Conservation (phyloP, 441 rosid species). For the Adansonia madagascariensis region DNA sequence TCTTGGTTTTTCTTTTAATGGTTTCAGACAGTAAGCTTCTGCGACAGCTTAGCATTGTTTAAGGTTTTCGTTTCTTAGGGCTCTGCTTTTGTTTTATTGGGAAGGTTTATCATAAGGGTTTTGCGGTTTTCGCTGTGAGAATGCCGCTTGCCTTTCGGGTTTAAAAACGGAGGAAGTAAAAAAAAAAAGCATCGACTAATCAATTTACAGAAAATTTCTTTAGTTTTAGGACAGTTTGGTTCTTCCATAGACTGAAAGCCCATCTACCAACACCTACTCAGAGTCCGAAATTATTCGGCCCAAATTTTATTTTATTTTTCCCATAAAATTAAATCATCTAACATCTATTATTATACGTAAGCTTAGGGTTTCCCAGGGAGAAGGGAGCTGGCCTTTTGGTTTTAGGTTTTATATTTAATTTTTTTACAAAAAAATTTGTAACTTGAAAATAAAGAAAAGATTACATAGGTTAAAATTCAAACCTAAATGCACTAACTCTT, state of each 20-base stretch:
- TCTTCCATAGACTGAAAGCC: background rate
- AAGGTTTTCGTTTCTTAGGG: background rate
- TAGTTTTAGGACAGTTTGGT: background rate
- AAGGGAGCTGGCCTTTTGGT: no score
- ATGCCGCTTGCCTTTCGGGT: no score
- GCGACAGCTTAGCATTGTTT: slow-evolving; percentile 46
- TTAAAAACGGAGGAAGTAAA: no score
- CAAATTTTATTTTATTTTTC: background rate
- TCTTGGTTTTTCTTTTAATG: slow-evolving; percentile 35
- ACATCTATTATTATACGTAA: no score
- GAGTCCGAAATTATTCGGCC: background rate
- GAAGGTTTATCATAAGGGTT: slow-evolving; percentile 11
- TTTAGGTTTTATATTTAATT: no score
- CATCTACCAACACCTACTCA: background rate
- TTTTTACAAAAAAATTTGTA: no score
- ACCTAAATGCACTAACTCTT: no score
- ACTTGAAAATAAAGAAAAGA: no score
- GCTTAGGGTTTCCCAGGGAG: no score
- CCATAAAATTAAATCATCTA: no score
- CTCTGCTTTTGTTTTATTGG: background rate
- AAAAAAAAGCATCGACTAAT: no score
- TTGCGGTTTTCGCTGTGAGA: background rate
- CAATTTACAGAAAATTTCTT: background rate
- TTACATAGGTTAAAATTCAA: no score
- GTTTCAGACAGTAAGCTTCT: slow-evolving; percentile 41